phyloP scores from a whole-genome alignment of 1,139 yeast genomes.

The Hansenula sp. region DNA sequence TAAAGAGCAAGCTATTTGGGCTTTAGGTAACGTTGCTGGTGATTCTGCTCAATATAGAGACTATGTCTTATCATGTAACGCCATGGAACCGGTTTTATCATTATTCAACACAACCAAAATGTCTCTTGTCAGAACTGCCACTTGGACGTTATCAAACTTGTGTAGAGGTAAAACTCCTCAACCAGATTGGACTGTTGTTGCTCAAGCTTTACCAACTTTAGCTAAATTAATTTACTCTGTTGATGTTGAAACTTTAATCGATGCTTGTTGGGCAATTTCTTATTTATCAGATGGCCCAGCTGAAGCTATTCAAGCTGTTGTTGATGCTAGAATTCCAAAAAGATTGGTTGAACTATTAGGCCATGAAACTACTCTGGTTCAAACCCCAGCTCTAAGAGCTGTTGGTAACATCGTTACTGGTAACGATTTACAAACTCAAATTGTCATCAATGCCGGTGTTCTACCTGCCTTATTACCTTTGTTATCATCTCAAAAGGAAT shows the following conservation, averaged over 20 bases:
- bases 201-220: constrained; percentile 85
- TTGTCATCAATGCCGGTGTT: constrained; percentile 91
- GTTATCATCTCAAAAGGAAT: constrained; percentile 81
- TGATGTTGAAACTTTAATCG: constrained; percentile 91
- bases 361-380: constrained; percentile 82
- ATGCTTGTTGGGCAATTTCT: constrained; percentile 98
- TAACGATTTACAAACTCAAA: constrained; percentile 91
- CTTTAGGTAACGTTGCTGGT: constrained; percentile 98
- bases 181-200: constrained; percentile 90
- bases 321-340: constrained; percentile 93
- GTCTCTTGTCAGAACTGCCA: constrained; percentile 90
- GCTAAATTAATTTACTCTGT: constrained; percentile 87
- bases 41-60: constrained; percentile 90
- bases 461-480: constrained; percentile 80
- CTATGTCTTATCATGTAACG: constrained; percentile 77
- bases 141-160: constrained; percentile 95
- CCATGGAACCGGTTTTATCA: constrained; percentile 82
- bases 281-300: constrained; percentile 90
- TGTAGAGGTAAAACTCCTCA: constrained; percentile 97
- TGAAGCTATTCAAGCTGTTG: constrained; percentile 93
- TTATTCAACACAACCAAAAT: constrained; percentile 80
- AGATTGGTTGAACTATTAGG: constrained; percentile 86
- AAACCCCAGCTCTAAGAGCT: constrained; percentile 96
- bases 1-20: constrained; percentile 99
- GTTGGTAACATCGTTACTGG: constrained; percentile 98